Base-by-base conservation (phyloP, 1,139 yeast genomes). In the Scheffersomyces parashehatae region DNA sequence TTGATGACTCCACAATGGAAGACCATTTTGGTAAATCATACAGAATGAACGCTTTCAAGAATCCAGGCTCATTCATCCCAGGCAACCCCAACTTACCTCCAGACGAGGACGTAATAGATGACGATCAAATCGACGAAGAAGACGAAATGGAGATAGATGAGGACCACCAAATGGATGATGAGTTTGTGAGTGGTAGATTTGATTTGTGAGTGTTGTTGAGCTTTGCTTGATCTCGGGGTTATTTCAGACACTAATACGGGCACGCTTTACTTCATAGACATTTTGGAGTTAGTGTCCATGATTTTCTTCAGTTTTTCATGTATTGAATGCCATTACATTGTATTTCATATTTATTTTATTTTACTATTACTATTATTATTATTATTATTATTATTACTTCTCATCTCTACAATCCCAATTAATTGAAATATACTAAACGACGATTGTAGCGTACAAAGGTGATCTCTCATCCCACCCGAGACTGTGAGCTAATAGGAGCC, bases 1-100 rank as follows among this genome's bases (percentile, higher is more conserved):
- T 93, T 38, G 97, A 90, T 60, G 97, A 88, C 53, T 86, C 95
- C n/a, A 81, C 95, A 24, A 83, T 91, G 75, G 96, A 89, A 56
- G 96, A 89, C 54, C 89, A 86, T 62, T 85, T 85, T 52, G 73
- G 77, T 40, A 69, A 70, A 57, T 67, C 74, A 14, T 73, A 67
- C 52, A 60, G 78, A 43, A 70, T 73, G 48, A 73, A 71, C 49
- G 65, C 79, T 0, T 79, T 70, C 58, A 77, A 73, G 50, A 83
- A 81, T 43, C 81, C 82, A 15, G 90, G 90, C 4, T 83, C 90
- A 2, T 81, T 86, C 54, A 83, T 86, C 37, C 88, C 89, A 4
- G 89, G 90, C 4, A 81, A 86, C 60, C 90, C 91, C 9, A 82
- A 84, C 56, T 64, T 84, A 46, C 93, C 91, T 31, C 87, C 93